Evolutionary conservation across 345 rosid genomes (phyloP).

Genomic region (Eucalyptus rudis): DNA sequence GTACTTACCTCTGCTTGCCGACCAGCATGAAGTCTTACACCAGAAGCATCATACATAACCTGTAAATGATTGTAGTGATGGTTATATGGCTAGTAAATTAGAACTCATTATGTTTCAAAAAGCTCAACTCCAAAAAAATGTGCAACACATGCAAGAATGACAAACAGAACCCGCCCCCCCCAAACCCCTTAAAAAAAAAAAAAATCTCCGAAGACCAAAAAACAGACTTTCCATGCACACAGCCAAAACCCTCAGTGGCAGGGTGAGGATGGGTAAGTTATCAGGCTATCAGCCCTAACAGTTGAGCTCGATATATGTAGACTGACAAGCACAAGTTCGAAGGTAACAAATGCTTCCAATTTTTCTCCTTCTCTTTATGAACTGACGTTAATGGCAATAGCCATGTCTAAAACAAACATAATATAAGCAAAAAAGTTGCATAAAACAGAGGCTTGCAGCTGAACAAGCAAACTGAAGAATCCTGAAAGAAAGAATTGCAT

Average conservation of each 20-base stretch:
- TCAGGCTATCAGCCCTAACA: neutral
- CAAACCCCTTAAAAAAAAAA: neutral
- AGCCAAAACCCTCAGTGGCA: neutral
- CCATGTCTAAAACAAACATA: neutral
- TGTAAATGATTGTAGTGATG: neutral
- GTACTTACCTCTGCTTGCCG: constrained; percentile 55
- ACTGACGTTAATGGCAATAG: neutral
- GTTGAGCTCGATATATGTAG: neutral
- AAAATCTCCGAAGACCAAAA: neutral
- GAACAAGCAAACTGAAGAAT: neutral
- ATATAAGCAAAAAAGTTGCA: neutral
- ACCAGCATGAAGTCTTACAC: constrained; percentile 61
- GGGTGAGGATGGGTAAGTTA: neutral
- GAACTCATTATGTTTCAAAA: neutral
- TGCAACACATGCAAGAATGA: neutral
- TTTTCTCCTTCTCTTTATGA: neutral
- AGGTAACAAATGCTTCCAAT: neutral
- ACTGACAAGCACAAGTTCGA: neutral
- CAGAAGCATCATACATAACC: constrained; percentile 73
- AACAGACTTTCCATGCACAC: neutral
- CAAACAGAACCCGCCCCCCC: neutral
- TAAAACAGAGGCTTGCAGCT: neutral
- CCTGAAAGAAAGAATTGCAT: neutral
- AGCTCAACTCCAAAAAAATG: neutral
- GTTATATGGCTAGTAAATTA: neutral